A percentile compares a stretch with the other conserved stretches of the same genome.
Conservation (phyloP, 495 filamentous ascomycete genomes). For the Talaromyces nanjingensis region DNA sequence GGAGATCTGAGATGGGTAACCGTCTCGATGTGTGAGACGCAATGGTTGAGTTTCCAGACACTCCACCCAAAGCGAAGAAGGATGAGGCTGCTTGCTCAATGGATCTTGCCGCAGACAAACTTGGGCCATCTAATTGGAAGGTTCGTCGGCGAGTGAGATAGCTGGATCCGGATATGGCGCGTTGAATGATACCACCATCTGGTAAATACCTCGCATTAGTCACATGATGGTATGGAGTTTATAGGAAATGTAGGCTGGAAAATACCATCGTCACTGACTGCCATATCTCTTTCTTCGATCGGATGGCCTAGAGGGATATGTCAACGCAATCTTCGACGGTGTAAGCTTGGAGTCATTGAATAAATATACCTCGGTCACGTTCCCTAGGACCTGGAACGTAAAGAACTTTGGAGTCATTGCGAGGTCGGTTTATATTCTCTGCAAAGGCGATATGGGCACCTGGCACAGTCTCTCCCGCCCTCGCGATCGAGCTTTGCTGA, state of each 20-base stretch:
- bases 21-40: background rate
- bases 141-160: background rate
- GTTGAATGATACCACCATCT: too few relatives aligned
- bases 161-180: background rate
- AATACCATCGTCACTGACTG: background rate
- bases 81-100: background rate
- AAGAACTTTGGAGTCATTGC: slow-evolving; percentile 17
- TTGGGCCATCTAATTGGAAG: background rate
- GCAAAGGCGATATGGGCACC: slow-evolving; percentile 13
- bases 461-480: background rate
- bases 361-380: slow-evolving; percentile 23
- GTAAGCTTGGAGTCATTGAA: background rate
- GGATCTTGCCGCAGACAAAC: background rate
- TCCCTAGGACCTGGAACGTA: slow-evolving; percentile 28
- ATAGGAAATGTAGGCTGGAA: too few relatives aligned
- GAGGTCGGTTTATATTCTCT: slow-evolving; percentile 4
- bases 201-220: too few relatives aligned
- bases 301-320: background rate
- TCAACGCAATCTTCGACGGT: too few relatives aligned
- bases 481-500: background rate
- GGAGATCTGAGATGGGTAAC: background rate
- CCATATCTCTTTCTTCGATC: slow-evolving; percentile 1
- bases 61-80: background rate
- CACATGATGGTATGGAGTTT: too few relatives aligned
- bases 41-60: background rate